phyloP scores from a whole-genome alignment of 306 rosid species.

The Gastrolobium bilobum region DNA sequence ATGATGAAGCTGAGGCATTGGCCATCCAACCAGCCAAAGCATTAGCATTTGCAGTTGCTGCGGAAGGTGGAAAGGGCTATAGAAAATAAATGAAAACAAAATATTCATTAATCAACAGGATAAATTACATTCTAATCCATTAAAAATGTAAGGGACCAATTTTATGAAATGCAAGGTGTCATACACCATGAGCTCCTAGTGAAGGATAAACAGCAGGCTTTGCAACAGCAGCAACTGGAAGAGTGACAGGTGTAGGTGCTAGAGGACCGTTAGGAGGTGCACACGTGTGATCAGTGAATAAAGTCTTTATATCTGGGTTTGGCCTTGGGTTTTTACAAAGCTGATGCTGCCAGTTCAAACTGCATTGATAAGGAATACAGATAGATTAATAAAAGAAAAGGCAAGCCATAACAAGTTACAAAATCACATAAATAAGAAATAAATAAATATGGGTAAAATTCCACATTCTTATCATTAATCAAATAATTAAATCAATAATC shows the following conservation, averaged over 20 bases:
- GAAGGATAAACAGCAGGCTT: slow-evolving; percentile 79
- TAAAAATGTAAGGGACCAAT: slow-evolving; percentile 23
- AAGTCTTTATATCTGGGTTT: slow-evolving; percentile 85
- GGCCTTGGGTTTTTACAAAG: slow-evolving; percentile 83
- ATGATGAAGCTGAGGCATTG: slow-evolving; percentile 87
- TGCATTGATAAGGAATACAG: slow-evolving; percentile 53
- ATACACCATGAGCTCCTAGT: slow-evolving; percentile 84
- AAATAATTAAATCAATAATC: neutral
- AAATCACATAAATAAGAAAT: slow-evolving; percentile 5
- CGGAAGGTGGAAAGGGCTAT: slow-evolving; percentile 80
- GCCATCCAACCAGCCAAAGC: slow-evolving; percentile 97
- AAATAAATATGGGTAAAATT: slow-evolving; percentile 8
- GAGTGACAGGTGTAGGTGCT: slow-evolving; percentile 77
- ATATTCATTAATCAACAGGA: slow-evolving; percentile 37
- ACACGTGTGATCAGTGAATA: slow-evolving; percentile 85
- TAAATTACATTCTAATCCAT: slow-evolving; percentile 18
- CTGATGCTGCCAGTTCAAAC: slow-evolving; percentile 98
- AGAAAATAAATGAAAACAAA: slow-evolving; percentile 43
- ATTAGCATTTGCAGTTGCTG: slow-evolving; percentile 77
- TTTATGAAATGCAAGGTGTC: slow-evolving; percentile 58
- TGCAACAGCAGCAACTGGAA: slow-evolving; percentile 79
- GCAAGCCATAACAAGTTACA: slow-evolving; percentile 34
- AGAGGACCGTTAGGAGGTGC: slow-evolving; percentile 77
- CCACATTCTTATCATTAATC: slow-evolving; percentile 28
- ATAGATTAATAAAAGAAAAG: slow-evolving; percentile 36